Base-by-base conservation (phyloP, 2,329 filamentous ascomycete species). In the Fusarium tupiense region DNA sequence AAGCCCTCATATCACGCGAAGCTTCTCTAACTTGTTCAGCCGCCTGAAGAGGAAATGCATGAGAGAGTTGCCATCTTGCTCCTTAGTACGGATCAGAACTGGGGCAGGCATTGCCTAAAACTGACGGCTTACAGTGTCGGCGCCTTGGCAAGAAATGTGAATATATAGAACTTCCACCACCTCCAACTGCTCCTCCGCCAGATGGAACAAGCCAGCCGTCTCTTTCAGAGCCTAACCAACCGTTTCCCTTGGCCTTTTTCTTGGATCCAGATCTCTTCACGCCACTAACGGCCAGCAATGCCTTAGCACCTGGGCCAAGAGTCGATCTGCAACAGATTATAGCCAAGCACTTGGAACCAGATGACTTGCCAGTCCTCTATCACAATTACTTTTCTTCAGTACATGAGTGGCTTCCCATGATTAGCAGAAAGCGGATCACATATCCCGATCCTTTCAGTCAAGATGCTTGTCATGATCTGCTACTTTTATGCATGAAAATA, bases 401-500 rank as follows among this genome's bases (percentile, higher is more conserved):
- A 6, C 61, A 63, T n/a, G 53, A 60, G 13, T 63, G 61, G 61
- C 53, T 63, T 22, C 61, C 61, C 11, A 61, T 63, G 61, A 35
- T 63, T 37, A 63, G 61, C 26, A 60, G 53, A 29, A 63, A 63
- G 29, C 41, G 61, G 17, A n/a, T 63, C 19, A 63, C 53, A 41
- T 11, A 60, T 35, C 22, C 33, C 26, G 40, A 63, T 35, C 61
- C 61, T 22, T 60, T 63, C 41, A 47, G 61, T 29, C 61, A 63
- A 47, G 61, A 63, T 26, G 61, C 53, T 26, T 63, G 53, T 10
- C 53, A 63, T 40, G 61, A 63, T 47, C 61, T 63, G 24, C 41
- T 60, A n/a, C 33, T 63, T 20, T 60, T 63, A 35, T 60, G 61
- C 53, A 63, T 63, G 61, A 60, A 60, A n/a, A 47, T 63, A 33